phyloP scores from a whole-genome alignment of 23 red algal species.

The Chondrus crispus region DNA sequence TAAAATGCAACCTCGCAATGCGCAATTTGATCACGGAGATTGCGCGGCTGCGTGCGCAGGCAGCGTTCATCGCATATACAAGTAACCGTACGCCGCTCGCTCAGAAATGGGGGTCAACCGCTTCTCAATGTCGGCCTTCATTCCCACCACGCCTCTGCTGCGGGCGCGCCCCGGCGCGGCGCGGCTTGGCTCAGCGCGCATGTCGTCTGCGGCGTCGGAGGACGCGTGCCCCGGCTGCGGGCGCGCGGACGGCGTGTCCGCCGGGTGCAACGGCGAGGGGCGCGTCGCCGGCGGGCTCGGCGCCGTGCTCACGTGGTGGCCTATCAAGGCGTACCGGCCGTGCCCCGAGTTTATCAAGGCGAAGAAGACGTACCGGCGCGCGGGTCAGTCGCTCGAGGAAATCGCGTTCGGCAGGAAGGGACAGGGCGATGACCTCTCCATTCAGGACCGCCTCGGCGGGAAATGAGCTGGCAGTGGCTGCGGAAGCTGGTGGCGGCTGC shows the following conservation, averaged over 20 bases:
- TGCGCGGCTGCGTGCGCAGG: too few relatives aligned
- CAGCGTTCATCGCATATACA: too few relatives aligned
- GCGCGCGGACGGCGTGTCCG: not conserved
- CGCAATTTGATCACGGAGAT: too few relatives aligned
- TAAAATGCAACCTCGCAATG: too few relatives aligned
- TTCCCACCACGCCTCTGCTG: too few relatives aligned
- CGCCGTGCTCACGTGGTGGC: constrained; percentile 79
- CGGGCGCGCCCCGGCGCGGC: too few relatives aligned
- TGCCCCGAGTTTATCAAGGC: constrained; percentile 67
- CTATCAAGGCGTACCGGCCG: constrained; percentile 88
- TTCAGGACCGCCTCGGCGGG: constrained; percentile 48
- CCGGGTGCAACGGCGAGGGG: constrained; percentile 72
- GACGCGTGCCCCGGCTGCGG: constrained; percentile 35
- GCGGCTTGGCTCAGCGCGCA: not conserved
- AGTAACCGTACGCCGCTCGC: too few relatives aligned
- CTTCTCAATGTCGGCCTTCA: too few relatives aligned
- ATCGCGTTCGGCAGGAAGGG: constrained; percentile 79
- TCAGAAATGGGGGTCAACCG: too few relatives aligned
- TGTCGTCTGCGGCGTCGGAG: not conserved
- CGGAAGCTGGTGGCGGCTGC: too few relatives aligned
- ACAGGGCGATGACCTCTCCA: constrained; percentile 49
- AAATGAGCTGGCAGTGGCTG: too few relatives aligned
- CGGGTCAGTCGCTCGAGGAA: constrained; percentile 80
- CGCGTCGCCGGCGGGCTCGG: constrained; percentile 79
- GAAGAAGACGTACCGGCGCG: constrained; percentile 73